Conservation (phyloP, 176 grass and related monocot genomes). For the Puya raimondii region DNA sequence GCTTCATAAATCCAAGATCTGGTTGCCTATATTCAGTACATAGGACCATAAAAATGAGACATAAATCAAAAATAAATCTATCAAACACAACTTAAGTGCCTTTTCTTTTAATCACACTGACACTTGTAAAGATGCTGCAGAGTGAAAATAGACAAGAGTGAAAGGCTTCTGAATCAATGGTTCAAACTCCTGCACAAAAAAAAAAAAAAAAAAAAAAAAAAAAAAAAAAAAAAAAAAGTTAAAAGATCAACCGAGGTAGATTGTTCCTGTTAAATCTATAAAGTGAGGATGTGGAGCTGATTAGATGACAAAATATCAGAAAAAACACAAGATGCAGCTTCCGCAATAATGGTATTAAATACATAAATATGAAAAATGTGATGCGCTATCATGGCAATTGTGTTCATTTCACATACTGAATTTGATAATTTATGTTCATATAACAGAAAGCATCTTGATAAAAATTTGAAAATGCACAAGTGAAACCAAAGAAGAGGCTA, state of each 20-base stretch:
- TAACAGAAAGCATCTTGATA: too few species aligned
- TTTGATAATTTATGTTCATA: too few species aligned
- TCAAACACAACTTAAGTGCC: background rate
- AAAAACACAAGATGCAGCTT: too few species aligned
- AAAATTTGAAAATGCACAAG: too few species aligned
- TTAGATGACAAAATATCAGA: too few species aligned
- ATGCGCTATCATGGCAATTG: too few species aligned
- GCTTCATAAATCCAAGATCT: slow-evolving; percentile 94
- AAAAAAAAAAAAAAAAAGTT: too few species aligned
- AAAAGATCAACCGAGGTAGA: background rate
- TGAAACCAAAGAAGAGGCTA: background rate
- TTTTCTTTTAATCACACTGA: slow-evolving; percentile 35
- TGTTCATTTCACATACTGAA: too few species aligned
- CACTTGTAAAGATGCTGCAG: slow-evolving; percentile 75
- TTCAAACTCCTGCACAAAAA: slow-evolving; percentile 77
- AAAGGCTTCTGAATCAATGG: slow-evolving; percentile 94
- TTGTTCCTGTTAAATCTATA: background rate
- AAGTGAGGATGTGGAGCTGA: background rate
- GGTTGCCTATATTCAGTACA: slow-evolving; percentile 39
- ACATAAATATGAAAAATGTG: too few species aligned
- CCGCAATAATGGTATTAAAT: too few species aligned
- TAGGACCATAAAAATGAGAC: background rate
- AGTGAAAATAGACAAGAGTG: slow-evolving; percentile 85
- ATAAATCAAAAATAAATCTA: background rate
- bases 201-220: background rate